Evolutionary conservation across 257 asterid species (phyloP).

Genomic region (Datura wrightii): DNA sequence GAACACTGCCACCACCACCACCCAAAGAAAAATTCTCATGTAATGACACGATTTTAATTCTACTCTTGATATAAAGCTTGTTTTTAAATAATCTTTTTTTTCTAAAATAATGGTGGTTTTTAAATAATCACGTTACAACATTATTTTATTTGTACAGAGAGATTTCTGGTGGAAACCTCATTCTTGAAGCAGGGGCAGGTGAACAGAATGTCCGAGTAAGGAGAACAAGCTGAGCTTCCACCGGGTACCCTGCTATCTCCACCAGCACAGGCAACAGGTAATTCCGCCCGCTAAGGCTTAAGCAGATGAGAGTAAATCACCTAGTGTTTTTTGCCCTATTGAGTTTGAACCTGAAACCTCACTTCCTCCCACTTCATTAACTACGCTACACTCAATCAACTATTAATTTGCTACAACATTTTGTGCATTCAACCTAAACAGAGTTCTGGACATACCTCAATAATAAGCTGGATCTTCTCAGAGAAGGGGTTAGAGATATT

Average conservation of each 20-base stretch:
- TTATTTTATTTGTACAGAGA: background rate
- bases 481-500: background rate
- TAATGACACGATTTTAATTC: background rate
- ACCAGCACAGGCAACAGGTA: background rate
- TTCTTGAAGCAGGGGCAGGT: background rate
- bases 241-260: background rate
- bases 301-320: too few relatives aligned
- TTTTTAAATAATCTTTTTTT: background rate
- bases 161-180: background rate
- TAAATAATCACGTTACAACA: constrained; percentile 68
- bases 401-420: background rate
- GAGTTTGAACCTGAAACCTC: background rate
- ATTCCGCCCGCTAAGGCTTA: background rate
- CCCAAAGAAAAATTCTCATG: background rate
- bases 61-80: background rate
- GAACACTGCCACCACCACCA: background rate
- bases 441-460: background rate
- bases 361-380: background rate
- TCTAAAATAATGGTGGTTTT: background rate
- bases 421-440: background rate
- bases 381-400: background rate
- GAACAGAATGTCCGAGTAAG: background rate
- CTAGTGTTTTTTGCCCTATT: background rate
- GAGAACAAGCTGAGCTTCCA: background rate
- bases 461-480: background rate